Percentiles rank a stretch among this genome's conserved stretches.
Conservation (phyloP, 2,329 filamentous ascomycete species). For the Pyrenophora teres region DNA sequence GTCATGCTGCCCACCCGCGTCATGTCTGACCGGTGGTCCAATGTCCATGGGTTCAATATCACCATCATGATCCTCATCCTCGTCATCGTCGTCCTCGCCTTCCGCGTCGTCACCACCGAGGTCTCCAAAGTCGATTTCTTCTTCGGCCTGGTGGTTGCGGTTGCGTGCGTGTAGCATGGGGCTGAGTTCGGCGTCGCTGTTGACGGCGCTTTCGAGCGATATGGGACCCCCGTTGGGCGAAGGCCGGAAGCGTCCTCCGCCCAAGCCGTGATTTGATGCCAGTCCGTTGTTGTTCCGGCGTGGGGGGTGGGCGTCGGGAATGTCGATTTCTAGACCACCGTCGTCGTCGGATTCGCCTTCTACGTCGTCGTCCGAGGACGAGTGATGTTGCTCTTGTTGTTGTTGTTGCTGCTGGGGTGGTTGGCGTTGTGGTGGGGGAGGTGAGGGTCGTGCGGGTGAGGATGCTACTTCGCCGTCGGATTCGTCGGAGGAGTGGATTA, state of each 20-base stretch:
- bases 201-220: conserved; percentile 51
- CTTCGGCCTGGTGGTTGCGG: conserved; percentile 16
- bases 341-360: conserved; percentile 35
- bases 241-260: conserved; percentile 28
- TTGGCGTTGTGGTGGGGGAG: conserved; percentile 21
- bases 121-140: conserved; percentile 46
- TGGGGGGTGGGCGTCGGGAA: conserved; percentile 33
- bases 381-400: not conserved
- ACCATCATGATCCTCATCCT: conserved; percentile 37
- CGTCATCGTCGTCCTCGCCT: conserved; percentile 41
- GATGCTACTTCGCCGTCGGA: conserved; percentile 27
- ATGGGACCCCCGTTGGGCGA: conserved; percentile 50
- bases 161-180: conserved; percentile 30
- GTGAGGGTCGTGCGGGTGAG: conserved; percentile 14
- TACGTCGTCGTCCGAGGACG: conserved; percentile 10
- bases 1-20: conserved; percentile 8
- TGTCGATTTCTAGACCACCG: conserved; percentile 39
- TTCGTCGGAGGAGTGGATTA: conserved; percentile 39
- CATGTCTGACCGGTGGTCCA: conserved; percentile 35
- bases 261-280: conserved; percentile 33
- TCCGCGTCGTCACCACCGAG: conserved; percentile 33
- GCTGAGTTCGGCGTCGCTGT: conserved; percentile 36
- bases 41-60: conserved; percentile 44
- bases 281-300: conserved; percentile 25
- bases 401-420: conserved; percentile 7